Conservation (phyloP, 805 yeast genomes). For the Candida palmyrensis region DNA sequence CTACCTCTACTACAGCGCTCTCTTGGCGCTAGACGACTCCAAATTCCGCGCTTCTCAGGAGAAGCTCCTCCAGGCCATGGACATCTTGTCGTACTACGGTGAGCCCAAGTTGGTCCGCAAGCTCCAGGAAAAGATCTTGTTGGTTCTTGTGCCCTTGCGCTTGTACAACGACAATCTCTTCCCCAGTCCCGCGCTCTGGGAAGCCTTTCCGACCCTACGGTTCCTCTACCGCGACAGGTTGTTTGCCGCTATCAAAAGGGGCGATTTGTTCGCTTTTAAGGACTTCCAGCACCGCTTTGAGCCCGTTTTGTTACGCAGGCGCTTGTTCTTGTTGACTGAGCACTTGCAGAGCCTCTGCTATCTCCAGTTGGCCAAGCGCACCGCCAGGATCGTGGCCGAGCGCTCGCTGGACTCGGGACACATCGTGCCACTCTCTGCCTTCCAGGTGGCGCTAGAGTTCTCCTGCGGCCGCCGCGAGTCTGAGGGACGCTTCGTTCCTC, state of each 20-base stretch:
- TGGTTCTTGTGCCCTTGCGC: constrained; percentile 60
- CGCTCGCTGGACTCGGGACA: constrained; percentile 22
- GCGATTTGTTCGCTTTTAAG: constrained; percentile 54
- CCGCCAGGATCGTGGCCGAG: constrained; percentile 16
- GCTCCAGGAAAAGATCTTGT: constrained; percentile 44
- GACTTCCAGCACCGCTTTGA: constrained; percentile 10
- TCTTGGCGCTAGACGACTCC: constrained; percentile 60
- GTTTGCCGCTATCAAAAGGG: constrained; percentile 44
- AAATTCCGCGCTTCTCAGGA: constrained; percentile 48
- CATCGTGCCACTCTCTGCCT: constrained; percentile 36
- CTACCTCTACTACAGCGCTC: constrained; percentile 66
- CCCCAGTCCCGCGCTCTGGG: constrained; percentile 42
- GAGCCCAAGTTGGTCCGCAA: constrained; percentile 11
- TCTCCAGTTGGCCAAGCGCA: constrained; percentile 44
- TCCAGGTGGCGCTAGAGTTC: constrained; percentile 39
- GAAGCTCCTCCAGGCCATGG: constrained; percentile 49
- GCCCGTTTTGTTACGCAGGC: constrained; percentile 28
- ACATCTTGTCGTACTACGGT: constrained; percentile 20
- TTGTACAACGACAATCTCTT: constrained; percentile 43
- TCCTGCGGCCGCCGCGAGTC: too few species aligned
- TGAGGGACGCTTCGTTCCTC: too few species aligned
- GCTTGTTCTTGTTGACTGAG: constrained; percentile 56
- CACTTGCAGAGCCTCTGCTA: constrained; percentile 47
- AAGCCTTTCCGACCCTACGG: constrained; percentile 35
- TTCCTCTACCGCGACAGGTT: constrained; percentile 42